Evolutionary conservation across 257 asterid species (phyloP).

Genomic region (Nicotiana noctiflora): DNA sequence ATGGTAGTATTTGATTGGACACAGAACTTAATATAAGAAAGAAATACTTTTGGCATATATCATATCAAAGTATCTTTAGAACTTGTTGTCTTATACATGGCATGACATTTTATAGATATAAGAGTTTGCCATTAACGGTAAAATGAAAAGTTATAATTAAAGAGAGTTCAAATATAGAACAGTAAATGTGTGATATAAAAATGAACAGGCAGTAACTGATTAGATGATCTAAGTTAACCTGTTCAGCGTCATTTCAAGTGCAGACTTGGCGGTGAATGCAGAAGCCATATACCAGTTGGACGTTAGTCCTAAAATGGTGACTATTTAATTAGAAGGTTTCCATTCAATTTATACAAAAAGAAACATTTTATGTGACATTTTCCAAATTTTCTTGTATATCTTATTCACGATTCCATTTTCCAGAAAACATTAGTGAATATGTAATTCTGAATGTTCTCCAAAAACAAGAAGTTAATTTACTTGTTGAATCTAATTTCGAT

Average conservation of each 20-base stretch:
- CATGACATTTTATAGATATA: not conserved
- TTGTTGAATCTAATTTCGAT: not conserved
- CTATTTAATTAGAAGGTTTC: too few relatives aligned
- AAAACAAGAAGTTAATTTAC: too few relatives aligned
- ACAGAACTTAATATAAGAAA: not conserved
- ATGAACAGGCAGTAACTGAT: not conserved
- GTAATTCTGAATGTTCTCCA: too few relatives aligned
- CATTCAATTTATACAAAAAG: not conserved
- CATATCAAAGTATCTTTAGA: not conserved
- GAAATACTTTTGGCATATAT: not conserved
- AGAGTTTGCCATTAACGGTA: not conserved
- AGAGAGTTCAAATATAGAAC: too few relatives aligned
- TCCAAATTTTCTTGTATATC: too few relatives aligned
- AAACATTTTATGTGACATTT: too few relatives aligned
- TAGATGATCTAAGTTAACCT: not conserved
- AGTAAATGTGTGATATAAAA: too few relatives aligned
- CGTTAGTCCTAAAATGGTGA: not conserved
- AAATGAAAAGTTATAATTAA: too few relatives aligned
- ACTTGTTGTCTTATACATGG: not conserved
- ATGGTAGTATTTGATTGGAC: not conserved
- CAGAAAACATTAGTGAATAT: too few relatives aligned
- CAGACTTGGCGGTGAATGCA: not conserved
- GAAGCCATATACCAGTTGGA: not conserved
- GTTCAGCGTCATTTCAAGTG: not conserved
- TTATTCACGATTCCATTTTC: too few relatives aligned